Base-by-base conservation (phyloP, 2,329 filamentous ascomycete genomes). In the Fusarium paranaense region DNA sequence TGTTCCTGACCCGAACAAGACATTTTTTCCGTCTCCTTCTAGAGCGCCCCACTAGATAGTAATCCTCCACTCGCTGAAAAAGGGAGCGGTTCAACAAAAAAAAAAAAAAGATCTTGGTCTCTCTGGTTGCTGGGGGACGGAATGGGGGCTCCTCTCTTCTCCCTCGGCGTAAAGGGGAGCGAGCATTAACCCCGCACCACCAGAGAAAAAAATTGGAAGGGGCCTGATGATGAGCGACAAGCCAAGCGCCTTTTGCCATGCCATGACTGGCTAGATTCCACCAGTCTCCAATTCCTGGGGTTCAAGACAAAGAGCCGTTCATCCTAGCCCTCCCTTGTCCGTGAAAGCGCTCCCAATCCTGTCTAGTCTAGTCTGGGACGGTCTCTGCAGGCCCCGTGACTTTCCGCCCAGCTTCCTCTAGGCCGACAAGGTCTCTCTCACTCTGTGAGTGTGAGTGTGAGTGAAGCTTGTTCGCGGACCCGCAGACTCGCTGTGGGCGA, bases 151-250 rank as follows among this genome's bases (percentile, higher is more conserved):
- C 22, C 56, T 50, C n/a, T 33, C 35, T 30, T 20, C 30, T 35
- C 4, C 47, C 72, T 78, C 77, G 77, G 77, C 68, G 62, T 78
- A 78, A 78, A 71, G 72, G 69, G 38, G 54, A 78, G 77, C 77
- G 77, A 78, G 71, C 71, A 60, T 64, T 64, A 47, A 76, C 75
- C 75, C 77, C 77, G 75, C 77, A 78, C 74, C 40, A 37, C 35
- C 64, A 40, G 27, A 11, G 22, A 37, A n/a, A 38, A 60, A 32
- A 50, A 56, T 33, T 54, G 50, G 52, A 14, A 18, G n/a, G 18
- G 16, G 54, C 32, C 47, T 42, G 35, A 62, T 35, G 30, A 60
- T 59, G 61, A 40, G 47, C 25, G 61, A 63, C 33, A 37, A 56
- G n/a, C 32, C 60, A 52, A 52, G 42, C 30, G 22, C 32, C 35